Base-by-base conservation (phyloP, 192 early-diverging fungal species). In the Coemansia sp. region DNA sequence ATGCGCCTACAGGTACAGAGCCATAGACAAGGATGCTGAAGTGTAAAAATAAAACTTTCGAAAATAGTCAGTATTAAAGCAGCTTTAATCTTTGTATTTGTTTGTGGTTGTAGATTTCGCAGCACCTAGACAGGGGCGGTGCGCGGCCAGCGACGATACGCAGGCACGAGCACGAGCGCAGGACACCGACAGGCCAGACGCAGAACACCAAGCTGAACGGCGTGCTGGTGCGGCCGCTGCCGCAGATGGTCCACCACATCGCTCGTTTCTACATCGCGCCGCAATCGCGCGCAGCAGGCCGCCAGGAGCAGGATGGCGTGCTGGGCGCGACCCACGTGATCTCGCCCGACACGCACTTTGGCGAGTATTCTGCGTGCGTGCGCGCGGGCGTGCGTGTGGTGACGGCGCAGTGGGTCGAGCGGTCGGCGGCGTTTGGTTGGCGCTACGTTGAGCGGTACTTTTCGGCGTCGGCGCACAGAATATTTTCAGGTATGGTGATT, bases 401-500 rank as follows among this genome's bases (percentile, higher is more conserved):
- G 30, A 82, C 80, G 8, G 42, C 56, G 12, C 57, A n/a, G 20
- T 82, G 80, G 80, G 80, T 73, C n/a, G 70, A 76, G 30, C 80
- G 68, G 48, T 76, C 61, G 20, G 28, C 57, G 42, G 36, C 20
- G 40, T 52, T 22, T 5, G 80, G 80, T 14, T 67, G 67, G 67
- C 70, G 57, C 61, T 76, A 76, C 34, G 62, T 69, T 2, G 80
- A 82, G 63, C 56, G 63, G 57, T 82, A 63, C 42, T 82, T 68
- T 63, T 82, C 80, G 40, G 45, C 80, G 0, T 59, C 56, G 8
- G 42, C 70, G 36, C 50, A 66, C 7, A 61, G 67, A n/a, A 72
- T 82, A 38, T 82, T 82, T 31, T 82, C 80, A 1, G 80, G 80
- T 3, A 82, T 82, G 80, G 71, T 82, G 14, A 71, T 82, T 32